These are phyloP conservation scores for Fusarium sp. DNA, from an alignment of 2,329 filamentous ascomycete species.

Conservation along the genomic window DNA sequence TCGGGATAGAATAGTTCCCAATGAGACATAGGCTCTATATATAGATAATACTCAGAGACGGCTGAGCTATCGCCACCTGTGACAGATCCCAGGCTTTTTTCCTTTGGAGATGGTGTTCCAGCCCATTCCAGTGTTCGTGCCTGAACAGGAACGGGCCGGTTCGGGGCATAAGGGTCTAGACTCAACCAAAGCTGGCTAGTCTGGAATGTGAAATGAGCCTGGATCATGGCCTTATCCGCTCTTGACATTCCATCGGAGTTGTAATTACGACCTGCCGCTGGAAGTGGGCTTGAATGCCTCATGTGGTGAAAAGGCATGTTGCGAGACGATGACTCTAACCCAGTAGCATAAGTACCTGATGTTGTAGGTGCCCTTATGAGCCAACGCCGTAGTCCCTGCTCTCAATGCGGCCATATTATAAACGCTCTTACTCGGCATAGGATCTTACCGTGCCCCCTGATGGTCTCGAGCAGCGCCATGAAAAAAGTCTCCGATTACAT, in stretches of 20 bases:
- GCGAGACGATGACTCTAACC: too few species aligned
- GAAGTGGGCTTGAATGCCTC: too few species aligned
- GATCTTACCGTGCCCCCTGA: not conserved
- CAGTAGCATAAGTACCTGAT: too few species aligned
- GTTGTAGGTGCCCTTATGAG: too few species aligned
- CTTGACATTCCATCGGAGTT: too few species aligned
- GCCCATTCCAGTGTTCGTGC: not conserved
- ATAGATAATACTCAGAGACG: too few species aligned
- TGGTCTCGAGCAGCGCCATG: not conserved
- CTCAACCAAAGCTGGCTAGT: not conserved
- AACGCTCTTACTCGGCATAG: not conserved
- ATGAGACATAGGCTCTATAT: not conserved
- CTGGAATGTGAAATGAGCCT: not conserved
- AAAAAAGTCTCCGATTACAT: not conserved
- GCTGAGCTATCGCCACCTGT: too few species aligned
- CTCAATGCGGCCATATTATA: too few species aligned
- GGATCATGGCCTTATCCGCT: not conserved
- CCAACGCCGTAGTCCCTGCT: rapidly evolving
- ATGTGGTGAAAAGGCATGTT: not conserved
- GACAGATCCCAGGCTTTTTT: not conserved
- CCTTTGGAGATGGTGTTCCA: not conserved
- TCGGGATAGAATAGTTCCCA: not conserved
- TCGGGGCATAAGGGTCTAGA: not conserved
- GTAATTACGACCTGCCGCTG: rapidly evolving
- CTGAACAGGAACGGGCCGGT: not conserved